Percentiles rank a stretch among this genome's conserved stretches.
These are phyloP conservation scores for Alloteropsis semialata DNA, from an alignment of 176 grass and related monocot species.

Conservation along the genomic window DNA sequence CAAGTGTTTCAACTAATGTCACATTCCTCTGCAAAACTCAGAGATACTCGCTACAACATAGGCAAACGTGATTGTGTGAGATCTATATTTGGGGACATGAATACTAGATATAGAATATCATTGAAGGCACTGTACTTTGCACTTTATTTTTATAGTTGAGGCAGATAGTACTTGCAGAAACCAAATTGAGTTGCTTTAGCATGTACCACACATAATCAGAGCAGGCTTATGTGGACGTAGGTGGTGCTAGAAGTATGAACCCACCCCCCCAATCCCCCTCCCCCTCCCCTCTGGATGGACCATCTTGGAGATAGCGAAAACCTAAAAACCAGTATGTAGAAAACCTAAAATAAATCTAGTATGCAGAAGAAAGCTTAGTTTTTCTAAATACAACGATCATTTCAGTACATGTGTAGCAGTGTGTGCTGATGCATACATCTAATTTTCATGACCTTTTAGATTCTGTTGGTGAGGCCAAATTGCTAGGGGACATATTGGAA, in stretches of 20 bases:
- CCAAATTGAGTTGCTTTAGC: not conserved
- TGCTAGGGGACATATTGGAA: constrained; percentile 35
- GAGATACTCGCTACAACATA: constrained; percentile 4
- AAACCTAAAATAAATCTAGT: not conserved
- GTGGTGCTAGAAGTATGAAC: not conserved
- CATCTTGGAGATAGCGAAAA: not conserved
- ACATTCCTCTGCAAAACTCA: not conserved
- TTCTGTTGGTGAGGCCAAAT: constrained; percentile 27
- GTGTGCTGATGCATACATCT: constrained; percentile 45
- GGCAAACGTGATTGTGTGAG: not conserved
- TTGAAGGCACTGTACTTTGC: not conserved
- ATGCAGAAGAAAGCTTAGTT: not conserved
- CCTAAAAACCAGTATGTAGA: not conserved
- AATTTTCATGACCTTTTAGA: constrained; percentile 35
- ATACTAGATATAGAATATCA: not conserved
- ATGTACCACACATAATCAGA: not conserved
- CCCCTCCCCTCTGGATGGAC: no score
- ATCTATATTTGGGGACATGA: not conserved
- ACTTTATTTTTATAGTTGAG: not conserved
- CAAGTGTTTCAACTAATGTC: not conserved
- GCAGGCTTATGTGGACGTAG: not conserved
- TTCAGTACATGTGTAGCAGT: constrained; percentile 21
- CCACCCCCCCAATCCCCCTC: no score
- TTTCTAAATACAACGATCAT: not conserved
- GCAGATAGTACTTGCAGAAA: not conserved